A percentile compares a stretch with the other conserved stretches of the same genome.
Evolutionary conservation across 352 stramenopile species (phyloP).

Genomic region (Blastocystis sp.): DNA sequence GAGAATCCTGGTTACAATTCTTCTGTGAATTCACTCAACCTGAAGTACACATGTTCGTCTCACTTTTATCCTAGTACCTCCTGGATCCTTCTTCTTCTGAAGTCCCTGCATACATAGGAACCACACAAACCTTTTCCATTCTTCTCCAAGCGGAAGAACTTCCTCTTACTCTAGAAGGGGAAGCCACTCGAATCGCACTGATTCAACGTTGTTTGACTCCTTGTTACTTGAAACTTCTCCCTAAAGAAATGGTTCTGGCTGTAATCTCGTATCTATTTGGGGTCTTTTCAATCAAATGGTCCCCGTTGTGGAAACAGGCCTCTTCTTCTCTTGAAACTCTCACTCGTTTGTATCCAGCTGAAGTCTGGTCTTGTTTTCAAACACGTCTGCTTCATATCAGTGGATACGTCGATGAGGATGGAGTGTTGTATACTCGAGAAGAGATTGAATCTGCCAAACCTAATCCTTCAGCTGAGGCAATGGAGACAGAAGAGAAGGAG

Average conservation of each 20-base stretch:
- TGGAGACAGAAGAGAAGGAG: background rate
- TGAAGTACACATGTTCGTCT: background rate
- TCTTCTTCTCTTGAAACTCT: background rate
- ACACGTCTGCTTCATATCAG: background rate
- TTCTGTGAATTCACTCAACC: background rate
- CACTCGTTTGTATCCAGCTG: background rate
- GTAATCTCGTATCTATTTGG: background rate
- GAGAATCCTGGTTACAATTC: conserved; percentile 8
- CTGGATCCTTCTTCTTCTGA: background rate
- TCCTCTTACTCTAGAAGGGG: background rate
- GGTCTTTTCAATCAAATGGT: conserved; percentile 10
- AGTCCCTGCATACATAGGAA: background rate
- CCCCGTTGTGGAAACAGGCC: conserved; percentile 8
- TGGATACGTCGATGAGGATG: conserved; percentile 9
- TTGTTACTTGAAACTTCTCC: background rate
- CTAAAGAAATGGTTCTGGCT: background rate
- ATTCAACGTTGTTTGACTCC: background rate
- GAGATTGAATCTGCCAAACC: background rate
- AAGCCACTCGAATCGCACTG: background rate
- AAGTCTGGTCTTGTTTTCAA: background rate
- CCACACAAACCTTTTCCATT: background rate
- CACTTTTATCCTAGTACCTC: background rate
- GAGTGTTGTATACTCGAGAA: background rate
- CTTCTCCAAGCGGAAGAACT: background rate
- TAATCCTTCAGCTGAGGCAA: background rate